A percentile compares a stretch with the other conserved stretches of the same genome.
phyloP scores from a whole-genome alignment of 2,329 filamentous ascomycete genomes.

The Exophiala sp. region DNA sequence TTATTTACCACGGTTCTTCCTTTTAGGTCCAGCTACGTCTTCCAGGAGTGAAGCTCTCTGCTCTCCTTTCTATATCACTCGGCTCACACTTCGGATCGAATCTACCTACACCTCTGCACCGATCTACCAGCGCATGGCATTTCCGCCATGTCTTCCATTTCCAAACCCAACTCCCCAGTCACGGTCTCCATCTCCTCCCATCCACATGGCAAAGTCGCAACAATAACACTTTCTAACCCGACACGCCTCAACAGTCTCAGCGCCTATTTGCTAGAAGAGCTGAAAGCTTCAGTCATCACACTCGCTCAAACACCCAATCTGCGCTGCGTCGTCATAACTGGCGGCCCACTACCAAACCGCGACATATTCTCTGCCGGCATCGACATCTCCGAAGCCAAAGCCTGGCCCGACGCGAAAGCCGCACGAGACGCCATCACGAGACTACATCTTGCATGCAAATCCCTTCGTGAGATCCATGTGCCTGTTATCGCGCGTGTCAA shows the following conservation, averaged over 20 bases:
- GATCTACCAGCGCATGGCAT: too few relatives aligned
- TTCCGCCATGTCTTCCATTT: too few relatives aligned
- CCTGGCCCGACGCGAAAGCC: conserved; percentile 24
- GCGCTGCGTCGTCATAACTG: conserved; percentile 21
- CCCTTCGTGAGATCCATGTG: conserved; percentile 36
- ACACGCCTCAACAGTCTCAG: conserved; percentile 29
- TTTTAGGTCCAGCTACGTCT: too few relatives aligned
- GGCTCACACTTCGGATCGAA: too few relatives aligned
- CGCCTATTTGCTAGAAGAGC: neutral
- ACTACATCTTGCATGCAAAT: conserved; percentile 27
- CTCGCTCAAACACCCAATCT: conserved; percentile 8
- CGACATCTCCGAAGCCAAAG: conserved; percentile 24
- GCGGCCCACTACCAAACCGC: neutral
- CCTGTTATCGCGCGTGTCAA: conserved; percentile 39
- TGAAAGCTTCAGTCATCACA: conserved; percentile 18
- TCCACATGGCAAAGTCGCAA: conserved; percentile 24
- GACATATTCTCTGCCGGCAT: conserved; percentile 7
- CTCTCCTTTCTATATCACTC: too few relatives aligned
- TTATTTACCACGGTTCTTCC: too few relatives aligned
- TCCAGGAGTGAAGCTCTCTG: too few relatives aligned
- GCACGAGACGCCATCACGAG: conserved; percentile 25
- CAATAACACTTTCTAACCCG: conserved; percentile 30
- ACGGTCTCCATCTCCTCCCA: too few relatives aligned
- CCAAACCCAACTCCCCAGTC: too few relatives aligned
- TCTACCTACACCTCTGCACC: too few relatives aligned